A percentile compares a stretch with the other conserved stretches of the same genome.
Conservation (phyloP, 345 rosid species). For the Hypericum perforatum region DNA sequence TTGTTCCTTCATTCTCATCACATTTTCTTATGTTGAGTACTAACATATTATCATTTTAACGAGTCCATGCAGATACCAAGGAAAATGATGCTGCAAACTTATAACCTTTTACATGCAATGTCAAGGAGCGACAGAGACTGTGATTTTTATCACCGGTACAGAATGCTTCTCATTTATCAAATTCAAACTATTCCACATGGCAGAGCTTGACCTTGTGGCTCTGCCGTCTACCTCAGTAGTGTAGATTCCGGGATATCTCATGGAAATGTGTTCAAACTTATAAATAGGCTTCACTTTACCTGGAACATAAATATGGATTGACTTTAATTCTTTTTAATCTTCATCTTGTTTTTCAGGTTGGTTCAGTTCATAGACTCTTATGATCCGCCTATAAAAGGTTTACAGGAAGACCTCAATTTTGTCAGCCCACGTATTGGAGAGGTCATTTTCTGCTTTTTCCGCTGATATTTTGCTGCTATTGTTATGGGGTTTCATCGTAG, state of each 20-base stretch:
- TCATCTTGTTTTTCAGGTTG: slow-evolving; percentile 45
- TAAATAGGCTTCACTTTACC: background rate
- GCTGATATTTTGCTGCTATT: background rate
- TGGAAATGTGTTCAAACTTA: too few species aligned
- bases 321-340: background rate
- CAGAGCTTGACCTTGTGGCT: background rate
- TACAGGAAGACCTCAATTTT: slow-evolving; percentile 95
- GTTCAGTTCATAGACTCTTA: slow-evolving; percentile 92
- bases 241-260: too few species aligned
- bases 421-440: slow-evolving; percentile 99
- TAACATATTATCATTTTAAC: slow-evolving; percentile 9
- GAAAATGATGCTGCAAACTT: slow-evolving; percentile 92
- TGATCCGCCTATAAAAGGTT: slow-evolving; percentile 95
- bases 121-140: slow-evolving; percentile 92
- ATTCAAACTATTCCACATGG: slow-evolving; percentile 5
- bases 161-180: slow-evolving; percentile 10
- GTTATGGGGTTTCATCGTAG: background rate
- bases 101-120: slow-evolving; percentile 86
- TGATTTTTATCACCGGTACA: slow-evolving; percentile 97
- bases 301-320: background rate
- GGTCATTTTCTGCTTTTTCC: slow-evolving; percentile 37
- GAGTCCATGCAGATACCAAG: slow-evolving; percentile 67
- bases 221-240: too few species aligned
- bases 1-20: background rate
- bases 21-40: slow-evolving; percentile 4